Evolutionary conservation across 257 asterid species (phyloP).

Genomic region (Henckelia pumila): DNA sequence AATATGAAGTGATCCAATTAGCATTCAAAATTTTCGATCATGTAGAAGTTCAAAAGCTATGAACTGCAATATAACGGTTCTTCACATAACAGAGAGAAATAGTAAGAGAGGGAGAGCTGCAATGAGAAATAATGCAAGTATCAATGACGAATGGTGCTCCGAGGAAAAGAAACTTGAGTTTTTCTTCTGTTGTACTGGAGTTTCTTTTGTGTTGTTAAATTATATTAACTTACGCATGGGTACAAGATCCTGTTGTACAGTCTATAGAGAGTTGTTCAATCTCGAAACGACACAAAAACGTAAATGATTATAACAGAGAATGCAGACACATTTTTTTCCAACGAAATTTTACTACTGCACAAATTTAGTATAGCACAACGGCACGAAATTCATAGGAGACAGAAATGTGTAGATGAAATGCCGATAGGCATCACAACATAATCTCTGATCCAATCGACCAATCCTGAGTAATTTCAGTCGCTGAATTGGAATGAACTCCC

Average conservation of each 20-base stretch:
- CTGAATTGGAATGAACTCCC: constrained; percentile 13
- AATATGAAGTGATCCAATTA: neutral
- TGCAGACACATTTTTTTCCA: too few species aligned
- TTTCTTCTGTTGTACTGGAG: neutral
- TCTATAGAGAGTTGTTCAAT: neutral
- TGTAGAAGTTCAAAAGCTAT: neutral
- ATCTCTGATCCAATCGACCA: constrained; percentile 24
- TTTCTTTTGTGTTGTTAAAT: neutral
- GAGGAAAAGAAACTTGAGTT: neutral
- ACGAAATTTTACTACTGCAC: constrained; percentile 11
- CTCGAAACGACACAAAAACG: constrained; percentile 15
- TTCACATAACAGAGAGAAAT: constrained; percentile 8
- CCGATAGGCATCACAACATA: constrained; percentile 22
- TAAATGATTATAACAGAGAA: constrained; percentile 9
- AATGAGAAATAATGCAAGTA: neutral
- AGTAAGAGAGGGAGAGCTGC: constrained; percentile 7
- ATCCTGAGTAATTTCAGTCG: constrained; percentile 22
- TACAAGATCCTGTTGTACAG: constrained; percentile 16
- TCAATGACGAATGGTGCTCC: neutral
- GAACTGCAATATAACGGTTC: neutral
- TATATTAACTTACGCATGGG: neutral
- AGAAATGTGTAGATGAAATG: constrained; percentile 10
- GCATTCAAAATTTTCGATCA: constrained; percentile 2
- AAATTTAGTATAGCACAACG: constrained; percentile 10
- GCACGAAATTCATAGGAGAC: neutral